Conservation (phyloP, 192 early-diverging fungal species). For the Lobosporangium transversale region DNA sequence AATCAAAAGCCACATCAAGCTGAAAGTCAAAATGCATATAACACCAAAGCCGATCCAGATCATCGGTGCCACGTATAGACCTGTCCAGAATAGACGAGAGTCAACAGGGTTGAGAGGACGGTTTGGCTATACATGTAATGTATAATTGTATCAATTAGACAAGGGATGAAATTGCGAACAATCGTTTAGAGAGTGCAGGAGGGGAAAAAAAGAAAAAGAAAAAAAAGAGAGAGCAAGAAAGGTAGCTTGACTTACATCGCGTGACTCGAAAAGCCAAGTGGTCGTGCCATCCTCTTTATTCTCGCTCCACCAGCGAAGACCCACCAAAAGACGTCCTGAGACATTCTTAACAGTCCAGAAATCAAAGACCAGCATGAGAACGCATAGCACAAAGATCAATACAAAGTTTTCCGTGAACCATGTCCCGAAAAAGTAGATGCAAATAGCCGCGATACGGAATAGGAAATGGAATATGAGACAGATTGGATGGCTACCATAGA, state of each 20-base stretch:
- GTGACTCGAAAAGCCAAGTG: conserved; percentile 96
- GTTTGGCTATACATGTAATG: conserved; percentile 68
- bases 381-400: conserved; percentile 89
- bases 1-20: conserved; percentile 86
- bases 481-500: conserved; percentile 80
- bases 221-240: conserved; percentile 13
- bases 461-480: conserved; percentile 91
- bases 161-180: too few relatives aligned
- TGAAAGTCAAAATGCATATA: conserved; percentile 76
- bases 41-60: conserved; percentile 88
- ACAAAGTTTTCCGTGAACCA: conserved; percentile 88
- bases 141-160: too few relatives aligned
- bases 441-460: conserved; percentile 85
- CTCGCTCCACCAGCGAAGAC: conserved; percentile 99
- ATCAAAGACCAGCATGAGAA: conserved; percentile 93
- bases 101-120: conserved; percentile 85
- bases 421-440: conserved; percentile 87
- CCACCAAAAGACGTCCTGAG: conserved; percentile 94
- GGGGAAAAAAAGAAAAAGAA: not conserved
- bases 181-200: too few relatives aligned
- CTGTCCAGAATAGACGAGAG: conserved; percentile 92
- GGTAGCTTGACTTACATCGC: conserved; percentile 81
- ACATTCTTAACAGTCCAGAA: conserved; percentile 99
- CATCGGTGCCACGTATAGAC: conserved; percentile 86
- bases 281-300: conserved; percentile 95